Percentiles rank a stretch among this genome's conserved stretches.
These are phyloP conservation scores for Ceratocystiopsis minuta DNA, from an alignment of 2,329 filamentous ascomycete genomes.

Conservation along the genomic window DNA sequence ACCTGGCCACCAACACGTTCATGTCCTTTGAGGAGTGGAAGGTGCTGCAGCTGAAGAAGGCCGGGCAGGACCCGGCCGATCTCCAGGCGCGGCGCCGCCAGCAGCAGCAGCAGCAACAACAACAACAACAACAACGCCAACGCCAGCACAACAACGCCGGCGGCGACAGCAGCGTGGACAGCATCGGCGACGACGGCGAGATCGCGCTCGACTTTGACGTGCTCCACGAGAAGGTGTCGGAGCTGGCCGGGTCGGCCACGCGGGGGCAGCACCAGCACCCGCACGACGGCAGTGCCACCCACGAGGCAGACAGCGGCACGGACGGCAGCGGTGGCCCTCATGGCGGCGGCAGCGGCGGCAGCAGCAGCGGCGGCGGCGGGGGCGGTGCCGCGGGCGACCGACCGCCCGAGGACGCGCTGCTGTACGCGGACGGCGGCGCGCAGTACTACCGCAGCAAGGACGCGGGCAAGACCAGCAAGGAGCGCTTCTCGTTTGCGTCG, in stretches of 20 bases:
- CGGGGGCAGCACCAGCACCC: conserved; percentile 8
- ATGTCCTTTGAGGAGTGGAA: conserved; percentile 99
- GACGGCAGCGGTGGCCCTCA: conserved; percentile 3
- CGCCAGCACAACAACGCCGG: conserved; percentile 15
- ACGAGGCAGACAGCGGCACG: neutral
- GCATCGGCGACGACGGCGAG: conserved; percentile 73
- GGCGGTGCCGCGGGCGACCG: conserved; percentile 4
- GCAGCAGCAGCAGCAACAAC: conserved; percentile 14
- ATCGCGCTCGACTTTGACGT: conserved; percentile 44
- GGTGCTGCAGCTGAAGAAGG: conserved; percentile 72
- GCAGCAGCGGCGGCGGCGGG: conserved; percentile 11
- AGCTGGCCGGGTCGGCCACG: conserved; percentile 19
- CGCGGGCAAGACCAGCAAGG: conserved; percentile 93
- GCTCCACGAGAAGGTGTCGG: conserved; percentile 25
- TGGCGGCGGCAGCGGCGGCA: conserved; percentile 10
- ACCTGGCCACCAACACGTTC: conserved; percentile 49
- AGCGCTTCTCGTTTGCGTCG: conserved; percentile 91
- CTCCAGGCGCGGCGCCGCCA: conserved; percentile 43
- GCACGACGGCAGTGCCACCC: conserved; percentile 15
- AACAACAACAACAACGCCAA: neutral
- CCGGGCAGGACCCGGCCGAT: conserved; percentile 54
- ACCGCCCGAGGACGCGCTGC: conserved; percentile 22
- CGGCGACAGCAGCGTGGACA: conserved; percentile 46
- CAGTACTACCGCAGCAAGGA: conserved; percentile 61
- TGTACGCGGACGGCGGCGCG: conserved; percentile 30